Evolutionary conservation across 805 yeast genomes (phyloP).

Genomic region (Cyberlindnera petersonii): DNA sequence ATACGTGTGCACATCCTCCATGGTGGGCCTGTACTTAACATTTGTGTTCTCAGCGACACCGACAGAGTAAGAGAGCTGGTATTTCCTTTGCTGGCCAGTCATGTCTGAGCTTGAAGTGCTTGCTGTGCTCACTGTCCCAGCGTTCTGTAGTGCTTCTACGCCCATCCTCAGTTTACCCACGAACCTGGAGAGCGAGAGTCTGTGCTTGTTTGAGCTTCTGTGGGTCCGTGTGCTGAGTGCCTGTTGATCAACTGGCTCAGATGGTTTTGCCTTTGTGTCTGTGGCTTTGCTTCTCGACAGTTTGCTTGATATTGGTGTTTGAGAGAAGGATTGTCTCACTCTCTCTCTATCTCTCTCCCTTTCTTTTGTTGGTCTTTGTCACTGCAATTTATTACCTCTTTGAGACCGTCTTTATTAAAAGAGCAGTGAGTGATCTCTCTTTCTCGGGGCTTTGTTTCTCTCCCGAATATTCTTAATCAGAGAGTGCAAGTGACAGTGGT

Average conservation of each 20-base stretch:
- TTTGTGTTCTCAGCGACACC: conserved; percentile 94
- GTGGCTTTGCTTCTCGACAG: neutral
- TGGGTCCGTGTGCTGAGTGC: neutral
- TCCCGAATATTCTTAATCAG: too few relatives aligned
- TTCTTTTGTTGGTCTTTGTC: too few relatives aligned
- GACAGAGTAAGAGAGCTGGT: conserved; percentile 65
- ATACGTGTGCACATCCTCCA: conserved; percentile 96
- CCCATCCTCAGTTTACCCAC: conserved; percentile 10
- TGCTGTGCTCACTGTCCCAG: neutral
- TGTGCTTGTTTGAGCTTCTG: conserved; percentile 1
- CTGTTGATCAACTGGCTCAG: too few relatives aligned
- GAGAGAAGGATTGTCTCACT: too few relatives aligned
- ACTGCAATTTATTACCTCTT: too few relatives aligned
- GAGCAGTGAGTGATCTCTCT: too few relatives aligned
- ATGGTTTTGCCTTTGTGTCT: neutral
- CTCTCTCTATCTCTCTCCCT: too few relatives aligned
- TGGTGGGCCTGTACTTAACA: conserved; percentile 70
- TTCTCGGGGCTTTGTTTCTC: too few relatives aligned
- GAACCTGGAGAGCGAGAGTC: conserved; percentile 9
- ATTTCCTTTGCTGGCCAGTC: conserved; percentile 10
- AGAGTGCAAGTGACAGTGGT: too few relatives aligned
- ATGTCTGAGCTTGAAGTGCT: conserved; percentile 1
- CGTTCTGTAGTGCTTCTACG: conserved; percentile 1
- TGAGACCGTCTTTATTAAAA: too few relatives aligned
- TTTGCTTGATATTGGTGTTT: too few relatives aligned